A percentile compares a stretch with the other conserved stretches of the same genome.
Evolutionary conservation across 805 yeast genomes (phyloP).

Genomic region (Spencermartinsiella europaea): DNA sequence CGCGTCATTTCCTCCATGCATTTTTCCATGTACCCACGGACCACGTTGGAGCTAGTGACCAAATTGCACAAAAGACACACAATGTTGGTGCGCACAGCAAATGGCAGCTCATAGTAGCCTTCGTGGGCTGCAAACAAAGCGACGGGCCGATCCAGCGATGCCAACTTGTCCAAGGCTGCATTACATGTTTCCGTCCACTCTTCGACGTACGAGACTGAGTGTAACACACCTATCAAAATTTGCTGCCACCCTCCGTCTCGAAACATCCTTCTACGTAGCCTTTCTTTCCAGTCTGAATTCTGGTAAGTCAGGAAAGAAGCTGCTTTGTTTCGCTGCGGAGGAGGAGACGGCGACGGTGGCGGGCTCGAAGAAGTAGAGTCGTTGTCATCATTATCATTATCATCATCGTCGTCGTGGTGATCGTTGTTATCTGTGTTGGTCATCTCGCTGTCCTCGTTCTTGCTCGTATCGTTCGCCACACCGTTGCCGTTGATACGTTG

Average conservation of each 20-base stretch:
- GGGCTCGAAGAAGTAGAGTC: constrained; percentile 18
- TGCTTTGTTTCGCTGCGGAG: constrained; percentile 10
- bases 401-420: constrained; percentile 21
- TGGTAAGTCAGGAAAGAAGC: constrained; percentile 17
- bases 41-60: constrained; percentile 50
- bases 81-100: constrained; percentile 50
- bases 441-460: constrained; percentile 28
- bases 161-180: constrained; percentile 47
- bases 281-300: constrained; percentile 59
- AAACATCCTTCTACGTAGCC: constrained; percentile 68
- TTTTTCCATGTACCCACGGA: constrained; percentile 61
- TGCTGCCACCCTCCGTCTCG: constrained; percentile 85
- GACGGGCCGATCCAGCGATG: constrained; percentile 47
- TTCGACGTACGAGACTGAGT: constrained; percentile 52
- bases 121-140: constrained; percentile 45
- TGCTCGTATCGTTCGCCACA: constrained; percentile 25
- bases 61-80: constrained; percentile 62
- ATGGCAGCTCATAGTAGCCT: constrained; percentile 52
- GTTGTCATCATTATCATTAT: constrained; percentile 31
- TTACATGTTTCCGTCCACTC: constrained; percentile 47
- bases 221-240: constrained; percentile 66
- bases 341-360: not conserved
- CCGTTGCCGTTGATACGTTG: constrained; percentile 16
- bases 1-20: constrained; percentile 59
- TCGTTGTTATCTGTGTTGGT: constrained; percentile 23